A percentile compares a stretch with the other conserved stretches of the same genome.
These are phyloP conservation scores for Microcyclospora pomicola DNA, from an alignment of 2,329 filamentous ascomycete genomes.

Conservation along the genomic window DNA sequence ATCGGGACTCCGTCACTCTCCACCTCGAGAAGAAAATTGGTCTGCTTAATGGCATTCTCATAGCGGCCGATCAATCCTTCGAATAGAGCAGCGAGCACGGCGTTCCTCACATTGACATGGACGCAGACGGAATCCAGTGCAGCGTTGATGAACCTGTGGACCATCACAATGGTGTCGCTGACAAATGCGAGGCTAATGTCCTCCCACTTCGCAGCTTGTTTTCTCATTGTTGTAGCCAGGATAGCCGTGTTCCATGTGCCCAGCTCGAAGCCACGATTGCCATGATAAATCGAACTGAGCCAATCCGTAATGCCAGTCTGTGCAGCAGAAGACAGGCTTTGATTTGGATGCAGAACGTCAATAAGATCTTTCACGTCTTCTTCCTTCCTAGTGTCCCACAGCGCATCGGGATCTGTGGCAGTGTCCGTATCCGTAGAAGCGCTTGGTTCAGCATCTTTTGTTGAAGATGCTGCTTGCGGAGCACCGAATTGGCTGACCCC, in stretches of 20 bases:
- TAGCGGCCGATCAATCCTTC: conserved; percentile 37
- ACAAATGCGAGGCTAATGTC: conserved; percentile 36
- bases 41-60: conserved; percentile 34
- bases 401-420: not conserved
- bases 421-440: not conserved
- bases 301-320: conserved; percentile 1
- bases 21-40: conserved; percentile 38
- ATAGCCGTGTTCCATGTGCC: conserved; percentile 34
- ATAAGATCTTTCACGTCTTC: conserved; percentile 1
- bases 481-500: not conserved
- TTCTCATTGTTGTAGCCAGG: conserved; percentile 35
- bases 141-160: conserved; percentile 39
- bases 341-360: conserved; percentile 1
- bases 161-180: conserved; percentile 35
- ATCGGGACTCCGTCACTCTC: conserved; percentile 34
- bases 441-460: no score
- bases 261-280: conserved; percentile 37
- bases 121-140: conserved; percentile 32
- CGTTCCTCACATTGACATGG: conserved; percentile 29
- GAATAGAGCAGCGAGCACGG: conserved; percentile 32
- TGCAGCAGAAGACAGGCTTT: not conserved
- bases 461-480: not conserved
- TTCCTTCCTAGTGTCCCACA: conserved; percentile 2
- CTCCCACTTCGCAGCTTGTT: conserved; percentile 43
- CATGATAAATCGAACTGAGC: conserved; percentile 3